Percentiles rank a stretch among this genome's conserved stretches.
phyloP scores from a whole-genome alignment of 2,329 filamentous ascomycete genomes.

The Fusarium illudens region DNA sequence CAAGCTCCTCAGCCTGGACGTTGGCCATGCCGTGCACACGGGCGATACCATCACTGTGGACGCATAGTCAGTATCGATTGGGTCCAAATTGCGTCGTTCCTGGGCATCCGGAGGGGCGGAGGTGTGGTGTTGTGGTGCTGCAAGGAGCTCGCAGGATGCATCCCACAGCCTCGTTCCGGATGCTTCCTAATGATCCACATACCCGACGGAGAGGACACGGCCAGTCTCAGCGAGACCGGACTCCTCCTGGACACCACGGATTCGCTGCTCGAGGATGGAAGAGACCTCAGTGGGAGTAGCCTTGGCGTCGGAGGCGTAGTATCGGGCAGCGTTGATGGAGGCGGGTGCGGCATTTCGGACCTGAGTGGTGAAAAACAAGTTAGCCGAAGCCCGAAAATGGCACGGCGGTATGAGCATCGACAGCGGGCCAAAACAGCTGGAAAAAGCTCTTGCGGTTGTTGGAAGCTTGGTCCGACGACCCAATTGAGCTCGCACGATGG shows the following conservation, averaged over 20 bases:
- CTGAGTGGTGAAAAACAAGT: conserved; percentile 68
- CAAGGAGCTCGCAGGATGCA: conserved; percentile 3
- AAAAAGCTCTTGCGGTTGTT: conserved; percentile 44
- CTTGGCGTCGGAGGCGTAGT: conserved; percentile 93
- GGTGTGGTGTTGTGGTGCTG: conserved; percentile 17
- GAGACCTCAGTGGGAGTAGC: conserved; percentile 97
- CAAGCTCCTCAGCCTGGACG: conserved; percentile 99
- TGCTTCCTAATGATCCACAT: conserved; percentile 60
- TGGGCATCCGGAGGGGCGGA: conserved; percentile 13
- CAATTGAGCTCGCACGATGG: conserved; percentile 49
- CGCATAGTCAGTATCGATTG: conserved; percentile 45
- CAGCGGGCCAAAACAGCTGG: conserved; percentile 45
- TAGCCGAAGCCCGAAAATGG: conserved; percentile 63
- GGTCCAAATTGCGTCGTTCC: conserved; percentile 26
- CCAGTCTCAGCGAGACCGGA: conserved; percentile 96
- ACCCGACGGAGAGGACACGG: conserved; percentile 98
- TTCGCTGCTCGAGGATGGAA: conserved; percentile 99
- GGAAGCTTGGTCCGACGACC: conserved; percentile 27
- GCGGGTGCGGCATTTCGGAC: conserved; percentile 86
- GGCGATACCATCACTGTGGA: conserved; percentile 95
- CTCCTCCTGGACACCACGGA: conserved; percentile 98
- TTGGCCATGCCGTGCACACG: conserved; percentile 99
- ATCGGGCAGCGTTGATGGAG: conserved; percentile 78
- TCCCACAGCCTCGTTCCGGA: conserved; percentile 27
- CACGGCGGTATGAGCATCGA: conserved; percentile 37